phyloP scores from a whole-genome alignment of 306 rosid species.

The Prunus mongolica region DNA sequence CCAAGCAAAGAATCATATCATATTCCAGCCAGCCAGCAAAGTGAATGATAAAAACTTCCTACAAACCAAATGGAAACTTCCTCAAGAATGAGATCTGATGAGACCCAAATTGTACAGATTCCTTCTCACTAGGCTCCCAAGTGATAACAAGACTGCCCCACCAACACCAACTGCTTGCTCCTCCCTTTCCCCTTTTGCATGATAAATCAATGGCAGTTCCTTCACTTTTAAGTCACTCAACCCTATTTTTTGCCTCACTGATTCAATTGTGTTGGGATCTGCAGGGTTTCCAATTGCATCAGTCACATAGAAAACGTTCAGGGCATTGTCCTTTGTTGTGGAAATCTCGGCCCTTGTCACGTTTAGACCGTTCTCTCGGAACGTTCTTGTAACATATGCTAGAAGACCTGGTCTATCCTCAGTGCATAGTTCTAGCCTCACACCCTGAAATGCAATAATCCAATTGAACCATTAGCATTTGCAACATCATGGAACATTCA shows the following conservation, averaged over 20 bases:
- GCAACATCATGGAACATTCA: not conserved
- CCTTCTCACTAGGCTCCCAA: conserved; percentile 85
- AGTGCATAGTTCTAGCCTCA: conserved; percentile 62
- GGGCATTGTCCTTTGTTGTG: conserved; percentile 44
- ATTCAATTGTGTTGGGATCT: conserved; percentile 54
- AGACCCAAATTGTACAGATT: conserved; percentile 81
- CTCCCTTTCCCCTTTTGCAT: conserved; percentile 43
- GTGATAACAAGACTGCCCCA: conserved; percentile 78
- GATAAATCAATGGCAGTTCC: conserved; percentile 55
- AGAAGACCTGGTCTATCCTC: conserved; percentile 66
- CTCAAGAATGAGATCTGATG: conserved; percentile 71
- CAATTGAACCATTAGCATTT: not conserved
- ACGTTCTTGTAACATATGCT: conserved; percentile 84
- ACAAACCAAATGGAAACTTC: conserved; percentile 24
- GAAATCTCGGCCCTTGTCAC: conserved; percentile 88
- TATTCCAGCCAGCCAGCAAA: conserved; percentile 7
- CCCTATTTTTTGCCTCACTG: conserved; percentile 73
- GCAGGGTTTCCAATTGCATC: conserved; percentile 64
- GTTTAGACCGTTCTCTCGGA: conserved; percentile 82
- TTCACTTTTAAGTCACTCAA: conserved; percentile 60
- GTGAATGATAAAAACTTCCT: conserved; percentile 26
- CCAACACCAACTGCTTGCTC: conserved; percentile 69
- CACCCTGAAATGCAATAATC: conserved; percentile 47
- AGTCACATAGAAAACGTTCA: conserved; percentile 73
- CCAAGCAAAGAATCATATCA: conserved; percentile 61